Conservation (phyloP, 2,329 filamentous ascomycete species). For the Stemphylium lycopersici region DNA sequence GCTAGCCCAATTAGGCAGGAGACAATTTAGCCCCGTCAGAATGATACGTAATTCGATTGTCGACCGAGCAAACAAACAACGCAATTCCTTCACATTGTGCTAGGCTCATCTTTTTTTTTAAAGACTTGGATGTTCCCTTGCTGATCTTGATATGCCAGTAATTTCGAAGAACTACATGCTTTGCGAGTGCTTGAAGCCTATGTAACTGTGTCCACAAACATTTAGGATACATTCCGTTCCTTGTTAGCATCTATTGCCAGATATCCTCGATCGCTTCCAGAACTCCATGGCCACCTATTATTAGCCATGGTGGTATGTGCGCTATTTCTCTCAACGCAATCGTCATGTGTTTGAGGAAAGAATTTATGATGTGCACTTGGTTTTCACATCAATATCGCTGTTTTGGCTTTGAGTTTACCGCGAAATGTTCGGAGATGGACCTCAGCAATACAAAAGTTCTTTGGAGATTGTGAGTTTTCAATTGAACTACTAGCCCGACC, state of each 20-base stretch:
- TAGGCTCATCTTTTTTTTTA: background rate
- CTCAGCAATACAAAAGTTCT: too few species aligned
- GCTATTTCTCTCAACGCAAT: too few species aligned
- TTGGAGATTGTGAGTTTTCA: too few species aligned
- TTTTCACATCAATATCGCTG: too few species aligned
- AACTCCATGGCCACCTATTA: background rate
- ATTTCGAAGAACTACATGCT: background rate
- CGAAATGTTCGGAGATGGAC: too few species aligned
- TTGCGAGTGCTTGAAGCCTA: too few species aligned
- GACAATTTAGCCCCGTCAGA: conserved; percentile 3
- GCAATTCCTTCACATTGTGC: background rate
- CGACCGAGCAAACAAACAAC: background rate
- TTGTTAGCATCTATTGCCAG: background rate
- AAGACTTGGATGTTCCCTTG: background rate
- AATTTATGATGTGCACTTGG: too few species aligned
- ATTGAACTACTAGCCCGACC: too few species aligned
- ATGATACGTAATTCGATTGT: conserved; percentile 14
- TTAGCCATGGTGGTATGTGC: background rate
- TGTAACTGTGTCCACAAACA: background rate
- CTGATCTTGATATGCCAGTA: background rate
- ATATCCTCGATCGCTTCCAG: background rate
- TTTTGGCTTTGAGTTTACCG: too few species aligned
- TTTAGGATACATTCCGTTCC: background rate
- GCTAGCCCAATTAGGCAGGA: conserved; percentile 13
- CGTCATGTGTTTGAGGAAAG: too few species aligned